Evolutionary conservation across 2,329 filamentous ascomycete species (phyloP).

Genomic region (Trichoderma endophyticum): DNA sequence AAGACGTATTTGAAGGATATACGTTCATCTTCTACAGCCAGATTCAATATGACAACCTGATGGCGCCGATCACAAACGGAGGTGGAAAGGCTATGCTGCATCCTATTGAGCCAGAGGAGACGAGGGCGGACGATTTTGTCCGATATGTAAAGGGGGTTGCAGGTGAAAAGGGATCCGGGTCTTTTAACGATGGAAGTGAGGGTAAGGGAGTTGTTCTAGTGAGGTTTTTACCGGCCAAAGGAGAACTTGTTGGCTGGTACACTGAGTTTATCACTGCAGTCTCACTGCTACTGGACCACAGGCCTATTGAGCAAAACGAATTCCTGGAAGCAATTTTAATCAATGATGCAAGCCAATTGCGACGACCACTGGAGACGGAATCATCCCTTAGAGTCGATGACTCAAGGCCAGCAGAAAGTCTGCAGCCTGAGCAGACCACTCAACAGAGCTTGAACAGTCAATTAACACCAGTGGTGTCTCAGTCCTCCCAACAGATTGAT

Average conservation of each 20-base stretch:
- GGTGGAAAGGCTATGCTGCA: conserved; percentile 77
- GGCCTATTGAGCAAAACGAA: conserved; percentile 83
- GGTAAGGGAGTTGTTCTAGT: conserved; percentile 76
- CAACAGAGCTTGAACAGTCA: conserved; percentile 10
- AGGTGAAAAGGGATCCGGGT: conserved; percentile 67
- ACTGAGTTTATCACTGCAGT: conserved; percentile 65
- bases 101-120: conserved; percentile 59
- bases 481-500: conserved; percentile 22
- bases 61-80: conserved; percentile 71
- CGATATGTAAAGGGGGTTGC: conserved; percentile 71
- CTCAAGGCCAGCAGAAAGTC: background rate
- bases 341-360: conserved; percentile 71
- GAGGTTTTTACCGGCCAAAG: conserved; percentile 61
- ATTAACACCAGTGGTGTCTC: conserved; percentile 17
- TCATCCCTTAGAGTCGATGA: conserved; percentile 26
- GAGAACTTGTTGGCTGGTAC: conserved; percentile 61
- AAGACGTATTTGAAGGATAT: conserved; percentile 77
- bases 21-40: conserved; percentile 83
- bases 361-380: conserved; percentile 60
- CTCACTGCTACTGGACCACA: conserved; percentile 70
- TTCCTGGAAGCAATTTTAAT: conserved; percentile 85
- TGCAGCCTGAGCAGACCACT: conserved; percentile 13
- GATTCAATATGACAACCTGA: conserved; percentile 70
- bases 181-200: conserved; percentile 60
- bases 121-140: conserved; percentile 71